Base-by-base conservation (phyloP, 345 rosid species). In the Hibiscus syriacus region DNA sequence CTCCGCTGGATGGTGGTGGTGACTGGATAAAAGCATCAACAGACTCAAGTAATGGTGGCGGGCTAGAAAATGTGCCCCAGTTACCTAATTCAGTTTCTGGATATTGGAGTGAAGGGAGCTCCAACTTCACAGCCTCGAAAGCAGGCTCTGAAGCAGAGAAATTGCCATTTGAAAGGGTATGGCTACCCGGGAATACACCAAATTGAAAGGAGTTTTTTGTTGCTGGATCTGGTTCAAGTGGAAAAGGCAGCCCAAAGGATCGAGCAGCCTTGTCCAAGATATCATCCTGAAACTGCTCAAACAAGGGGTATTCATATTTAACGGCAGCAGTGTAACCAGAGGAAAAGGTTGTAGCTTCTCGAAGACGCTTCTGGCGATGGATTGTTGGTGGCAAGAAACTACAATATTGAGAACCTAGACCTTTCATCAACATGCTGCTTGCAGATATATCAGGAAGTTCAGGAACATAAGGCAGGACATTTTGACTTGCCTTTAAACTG, bases 31-130 rank as follows among this genome's bases (percentile, higher is more conserved):
- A 94, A 56, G 85, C 79, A 73, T 92, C 96, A n/a, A 85, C 87
- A 26, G 95, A 75, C 59, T 89, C 90, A 56, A 89, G 88, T 30
- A 87, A 80, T 74, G 84, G 83, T 72, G 86, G 91, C 19, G 88
- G 80, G 67, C 87, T 77, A 73, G 84, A 79, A 30, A 86, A 81
- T 62, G 80, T 64, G 64, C 80, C 89, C 96, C 97, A 86, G 84
- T 85, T 84, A 73, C 89, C 83, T 66, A 90, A 82, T 70, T 85
- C 85, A 70, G 82, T 74, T 78, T 90, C 97, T 72, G 90, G 68
- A 89, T 85, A 85, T 94, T 94, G 98, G 99, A 94, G 91, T 92
- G 99, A 94, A 94, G 98, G 99, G 99, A 94, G 98, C 98, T 94
- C 99, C 90, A 82, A 81, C 99, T 94, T 94, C 98, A 88, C 76